A percentile compares a stretch with the other conserved stretches of the same genome.
These are phyloP conservation scores for Theileria annulata DNA, from an alignment of 169 alveolate species.

Conservation along the genomic window DNA sequence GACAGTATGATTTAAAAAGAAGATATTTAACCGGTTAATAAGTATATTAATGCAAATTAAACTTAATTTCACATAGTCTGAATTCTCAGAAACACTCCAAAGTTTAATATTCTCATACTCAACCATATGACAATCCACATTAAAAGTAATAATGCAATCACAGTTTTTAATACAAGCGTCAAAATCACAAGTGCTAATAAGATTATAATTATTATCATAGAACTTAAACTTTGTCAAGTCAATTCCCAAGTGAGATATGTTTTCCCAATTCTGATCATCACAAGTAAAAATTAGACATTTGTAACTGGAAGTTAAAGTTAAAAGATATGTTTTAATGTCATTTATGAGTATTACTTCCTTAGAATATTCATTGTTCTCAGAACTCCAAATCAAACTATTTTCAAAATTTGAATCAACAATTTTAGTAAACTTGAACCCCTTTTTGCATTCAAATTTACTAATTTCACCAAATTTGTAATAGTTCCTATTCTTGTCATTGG, in stretches of 20 bases:
- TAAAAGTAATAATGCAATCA: constrained; percentile 5
- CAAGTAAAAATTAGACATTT: not conserved
- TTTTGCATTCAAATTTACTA: not conserved
- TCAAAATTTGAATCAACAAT: not conserved
- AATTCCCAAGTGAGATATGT: not conserved
- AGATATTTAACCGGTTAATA: not conserved
- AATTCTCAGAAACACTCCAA: not conserved
- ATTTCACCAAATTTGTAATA: not conserved
- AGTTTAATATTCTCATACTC: not conserved
- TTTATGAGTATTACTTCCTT: not conserved
- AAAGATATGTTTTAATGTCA: not conserved
- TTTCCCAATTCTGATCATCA: not conserved
- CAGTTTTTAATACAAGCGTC: constrained; percentile 62
- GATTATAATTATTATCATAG: not conserved
- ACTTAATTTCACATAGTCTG: not conserved
- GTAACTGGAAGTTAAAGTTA: not conserved
- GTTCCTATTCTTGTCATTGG: not conserved
- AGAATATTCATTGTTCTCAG: not conserved
- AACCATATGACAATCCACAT: not conserved
- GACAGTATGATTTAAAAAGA: not conserved
- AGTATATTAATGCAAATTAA: not conserved
- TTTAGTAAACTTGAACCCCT: not conserved
- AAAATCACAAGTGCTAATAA: not conserved
- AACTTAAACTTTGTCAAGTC: not conserved
- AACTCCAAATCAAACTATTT: not conserved